Evolutionary conservation across 1,139 yeast species (phyloP), one percentile per base, ranked within the genome.

Genomic region (Pichia sp.): DNA sequence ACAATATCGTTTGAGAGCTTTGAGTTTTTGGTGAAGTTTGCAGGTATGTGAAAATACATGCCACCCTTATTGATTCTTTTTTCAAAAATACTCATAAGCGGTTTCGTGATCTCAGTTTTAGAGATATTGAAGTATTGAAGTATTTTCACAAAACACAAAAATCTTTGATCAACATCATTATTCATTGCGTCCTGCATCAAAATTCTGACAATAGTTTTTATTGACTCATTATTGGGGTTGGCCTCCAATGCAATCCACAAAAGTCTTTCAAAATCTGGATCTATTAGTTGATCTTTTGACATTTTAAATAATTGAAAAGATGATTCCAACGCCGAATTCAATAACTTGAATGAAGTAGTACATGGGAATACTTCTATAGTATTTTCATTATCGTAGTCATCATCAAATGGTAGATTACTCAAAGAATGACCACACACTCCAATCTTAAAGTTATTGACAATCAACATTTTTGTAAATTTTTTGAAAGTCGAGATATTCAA

Each of bases 191-290:
- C 50, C 40, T 66, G 64, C 27, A 68, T 47, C 52, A 66, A 56
- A 23, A 54, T 47, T n/a, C 31, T 39, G 40, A 54, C 61, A 45
- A 50, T 60, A 45, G 55, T 45, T 54, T 56, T 37, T 52, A 56
- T 49, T 43, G 61, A 41, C 44, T 49, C 44, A 43, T 57, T 56
- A 6, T 58, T 55, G 1, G 75, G 69, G 36, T 55, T 59, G n/a
- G 57, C 41, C 36, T 70, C 72, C 32, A 72, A 54, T 3, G 65
- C 60, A 27, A 69, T 56, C 78, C 78, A 73, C n/a, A 70, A 45
- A 3, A 66, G 47, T 6, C 58, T 55, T 44, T 71, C 73, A 45
- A 70, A 45, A 1, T 56, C 57, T 9, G 46, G 43, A 4, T 58
- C 53, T 40, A 69, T 59, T 3, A 58, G 29, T 33, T 59, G 62